These are phyloP conservation scores for Heimioporus sp. DNA, from an alignment of 768 basidiomycete genomes.

Conservation along the genomic window DNA sequence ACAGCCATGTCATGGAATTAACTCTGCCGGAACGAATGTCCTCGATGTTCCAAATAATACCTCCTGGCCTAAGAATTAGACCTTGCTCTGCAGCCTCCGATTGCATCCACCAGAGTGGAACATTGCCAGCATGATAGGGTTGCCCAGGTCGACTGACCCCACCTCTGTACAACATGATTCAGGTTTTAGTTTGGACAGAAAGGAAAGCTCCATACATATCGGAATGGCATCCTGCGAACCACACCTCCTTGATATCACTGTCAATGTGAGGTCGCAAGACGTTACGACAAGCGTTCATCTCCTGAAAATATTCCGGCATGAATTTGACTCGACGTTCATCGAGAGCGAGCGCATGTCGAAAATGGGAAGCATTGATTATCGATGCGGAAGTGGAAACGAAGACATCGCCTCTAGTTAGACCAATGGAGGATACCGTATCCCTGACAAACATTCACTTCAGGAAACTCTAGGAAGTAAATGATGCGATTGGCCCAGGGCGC, in stretches of 20 bases:
- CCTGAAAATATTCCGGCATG: not conserved
- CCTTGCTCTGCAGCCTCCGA: not conserved
- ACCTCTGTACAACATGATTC: not conserved
- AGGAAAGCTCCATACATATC: not conserved
- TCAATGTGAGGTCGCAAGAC: not conserved
- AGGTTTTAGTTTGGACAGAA: not conserved
- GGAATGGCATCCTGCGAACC: constrained; percentile 1
- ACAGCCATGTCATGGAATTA: not conserved
- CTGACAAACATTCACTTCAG: not conserved
- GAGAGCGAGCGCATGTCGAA: not conserved
- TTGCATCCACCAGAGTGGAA: not conserved
- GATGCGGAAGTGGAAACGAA: not conserved
- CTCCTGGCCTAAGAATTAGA: not conserved
- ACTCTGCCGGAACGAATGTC: not conserved
- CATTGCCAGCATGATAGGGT: constrained; percentile 1
- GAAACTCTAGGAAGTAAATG: not conserved
- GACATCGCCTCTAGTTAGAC: not conserved
- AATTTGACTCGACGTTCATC: constrained; percentile 2
- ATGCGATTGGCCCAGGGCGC: not conserved
- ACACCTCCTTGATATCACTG: not conserved
- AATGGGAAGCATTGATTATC: not conserved
- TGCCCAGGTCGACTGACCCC: not conserved
- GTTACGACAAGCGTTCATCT: not conserved
- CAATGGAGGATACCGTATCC: not conserved
- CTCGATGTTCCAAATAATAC: not conserved